Base-by-base conservation (phyloP, 2,329 filamentous ascomycete genomes). In the Dactylellina sp. region DNA sequence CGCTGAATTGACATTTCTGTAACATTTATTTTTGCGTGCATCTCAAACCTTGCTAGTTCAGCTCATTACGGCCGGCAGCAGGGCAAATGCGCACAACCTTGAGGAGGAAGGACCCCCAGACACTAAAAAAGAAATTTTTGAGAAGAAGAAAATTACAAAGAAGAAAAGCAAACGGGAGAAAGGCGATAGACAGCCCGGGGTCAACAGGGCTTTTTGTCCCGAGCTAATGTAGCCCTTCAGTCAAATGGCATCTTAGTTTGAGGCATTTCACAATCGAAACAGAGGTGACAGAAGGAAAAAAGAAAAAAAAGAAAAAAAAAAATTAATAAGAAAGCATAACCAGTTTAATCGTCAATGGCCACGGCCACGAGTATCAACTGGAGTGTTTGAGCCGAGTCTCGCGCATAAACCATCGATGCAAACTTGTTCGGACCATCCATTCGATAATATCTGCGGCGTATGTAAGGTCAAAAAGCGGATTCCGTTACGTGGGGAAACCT, bases 231-330 rank as follows among this genome's bases (percentile, higher is more conserved):
- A 65, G 68, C 56, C 60, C 60, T 40, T 72, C 61, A 65, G 46
- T 60, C 47, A 59, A 64, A 74, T 66, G 56, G 61, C 49, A 74
- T 65, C 53, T 65, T 74, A 66, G 70, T 66, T 66, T 74, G 70
- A 74, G 70, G 70, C 70, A 74, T 74, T 74, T 74, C 70, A 61
- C 55, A 65, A 65, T 39, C 44, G 42, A 72, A 14, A 46, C 22
- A 7, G 22, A 59, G 25, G 22, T 16, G 39, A 20, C 7, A 40
- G 25, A 44, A 46, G 16, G 20, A 18, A 16, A n/a, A 56, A 50
- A 47, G 49, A 28, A 55, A 59, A 32, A 32, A 37, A 22, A 55
- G 12, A 55, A 52, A 25, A 39, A 49, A 22, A 16, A 62, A 46
- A 57, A 62, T n/a, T 7, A 22, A 16, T 47, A 71, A 64, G 61